A percentile compares a stretch with the other conserved stretches of the same genome.
Conservation (phyloP, 345 rosid species). For the Firmiana major region DNA sequence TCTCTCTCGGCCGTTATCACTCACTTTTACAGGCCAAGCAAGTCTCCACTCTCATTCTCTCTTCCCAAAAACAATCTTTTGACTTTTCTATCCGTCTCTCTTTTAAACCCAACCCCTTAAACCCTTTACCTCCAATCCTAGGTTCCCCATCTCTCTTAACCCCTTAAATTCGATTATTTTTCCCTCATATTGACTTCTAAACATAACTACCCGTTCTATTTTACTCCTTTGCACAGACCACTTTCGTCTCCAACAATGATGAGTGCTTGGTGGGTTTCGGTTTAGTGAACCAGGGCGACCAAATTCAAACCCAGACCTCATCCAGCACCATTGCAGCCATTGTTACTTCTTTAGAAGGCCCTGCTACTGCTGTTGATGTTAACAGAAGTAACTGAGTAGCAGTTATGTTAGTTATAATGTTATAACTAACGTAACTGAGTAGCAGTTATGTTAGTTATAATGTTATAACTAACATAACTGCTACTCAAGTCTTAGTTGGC, state of each 20-base stretch:
- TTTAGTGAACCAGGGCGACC: constrained; percentile 19
- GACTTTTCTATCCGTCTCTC: no score
- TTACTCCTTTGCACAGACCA: constrained; percentile 31
- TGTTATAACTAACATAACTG: no score
- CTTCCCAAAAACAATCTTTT: no score
- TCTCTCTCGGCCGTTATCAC: no score
- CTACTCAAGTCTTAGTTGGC: no score
- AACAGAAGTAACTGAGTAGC: no score
- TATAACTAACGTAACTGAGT: no score
- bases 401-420: no score
- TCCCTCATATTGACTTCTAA: neutral
- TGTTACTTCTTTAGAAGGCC: constrained; percentile 77
- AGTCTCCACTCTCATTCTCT: no score
- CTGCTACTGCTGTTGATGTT: constrained; percentile 78
- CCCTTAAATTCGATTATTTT: neutral
- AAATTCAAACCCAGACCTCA: constrained; percentile 32
- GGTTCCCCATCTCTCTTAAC: constrained; percentile 18
- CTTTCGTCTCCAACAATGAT: constrained; percentile 43
- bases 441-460: no score
- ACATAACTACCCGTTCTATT: neutral
- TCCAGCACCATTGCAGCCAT: constrained; percentile 66
- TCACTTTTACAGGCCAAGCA: no score
- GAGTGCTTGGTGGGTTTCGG: constrained; percentile 45
- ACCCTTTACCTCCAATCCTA: neutral
- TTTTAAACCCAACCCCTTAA: no score